Evolutionary conservation across 1,284 basidiomycete genomes (phyloP).

Genomic region (Ceratobasidium papillatum): DNA sequence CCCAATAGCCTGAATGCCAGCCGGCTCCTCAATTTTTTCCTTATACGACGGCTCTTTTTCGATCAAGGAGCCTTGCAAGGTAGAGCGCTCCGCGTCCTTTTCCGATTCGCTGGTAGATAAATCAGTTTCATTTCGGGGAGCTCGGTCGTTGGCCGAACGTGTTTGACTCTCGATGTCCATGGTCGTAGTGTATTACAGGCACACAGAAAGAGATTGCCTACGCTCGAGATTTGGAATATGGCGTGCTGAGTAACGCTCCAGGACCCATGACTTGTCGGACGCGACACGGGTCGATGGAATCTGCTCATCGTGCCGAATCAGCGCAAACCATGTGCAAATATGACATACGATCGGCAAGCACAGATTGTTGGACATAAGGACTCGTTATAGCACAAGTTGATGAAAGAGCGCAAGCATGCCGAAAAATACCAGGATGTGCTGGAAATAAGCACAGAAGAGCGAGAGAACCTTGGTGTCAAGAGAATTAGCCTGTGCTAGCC

Average conservation of each 20-base stretch:
- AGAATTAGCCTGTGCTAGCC: too few relatives aligned
- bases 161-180: conserved; percentile 8
- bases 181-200: neutral
- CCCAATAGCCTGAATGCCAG: neutral
- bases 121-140: neutral
- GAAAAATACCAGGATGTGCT: too few relatives aligned
- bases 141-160: neutral
- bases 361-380: neutral
- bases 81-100: conserved; percentile 14
- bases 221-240: too few relatives aligned
- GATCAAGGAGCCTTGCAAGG: neutral
- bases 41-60: neutral
- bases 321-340: neutral
- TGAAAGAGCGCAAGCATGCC: too few relatives aligned
- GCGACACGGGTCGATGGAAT: neutral
- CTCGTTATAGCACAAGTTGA: neutral
- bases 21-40: conserved; percentile 21
- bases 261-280: neutral
- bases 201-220: neutral
- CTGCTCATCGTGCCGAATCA: neutral
- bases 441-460: too few relatives aligned
- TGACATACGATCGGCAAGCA: neutral
- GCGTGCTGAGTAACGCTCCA: conserved; percentile 2
- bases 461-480: too few relatives aligned
- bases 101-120: neutral